Evolutionary conservation across 441 rosid species (phyloP), one percentile per base, ranked within the genome.

Genomic region (Populus hybrid): DNA sequence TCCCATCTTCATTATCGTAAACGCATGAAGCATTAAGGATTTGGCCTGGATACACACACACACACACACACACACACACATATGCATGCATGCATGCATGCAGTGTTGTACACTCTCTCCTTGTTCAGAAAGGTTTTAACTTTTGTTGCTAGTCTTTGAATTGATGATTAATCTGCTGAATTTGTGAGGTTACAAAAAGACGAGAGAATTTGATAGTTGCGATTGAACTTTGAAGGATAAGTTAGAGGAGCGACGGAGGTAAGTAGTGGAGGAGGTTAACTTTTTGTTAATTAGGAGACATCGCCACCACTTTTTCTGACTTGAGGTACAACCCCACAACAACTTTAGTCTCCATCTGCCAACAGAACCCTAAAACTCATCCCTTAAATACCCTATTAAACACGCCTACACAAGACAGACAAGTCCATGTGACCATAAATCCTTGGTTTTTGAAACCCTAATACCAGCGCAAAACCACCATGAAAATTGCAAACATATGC

Each of bases 391-490:
- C 76, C 78, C 82, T 79, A 64, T 64, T 71, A 68, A 68, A 16
- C 56, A 45, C 71, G 56, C 82, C 68, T 71, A 28, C 56, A 74
- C 21, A 68, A 78, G 71, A 78, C 74, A 79, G 90, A 87, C 88
- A 87, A 82, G 71, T 85, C 87, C 90, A 84, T 82, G 90, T 87
- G 90, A 82, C 69, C 77, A 38, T 77, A 80, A 83, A 77, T 76
- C 77, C 80, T 84, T 81, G 86, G 82, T 81, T 86, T 86, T 76
- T 33, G 84, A 82, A 87, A 84, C 83, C 86, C 87, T 74, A 73
- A 72, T 29, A 5, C 8, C 20, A n/a, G 36, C 8, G 28, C 38
- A 26, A 68, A 65, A 72, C 68, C 35, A 3, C 72, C 67, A 35
- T n/a, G 29, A 35, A 21, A 65, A 61, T 40, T 67, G 40, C 63